Evolutionary conservation across 2,329 filamentous ascomycete species (phyloP), one percentile per base, ranked within the genome.

Genomic region (Orbilia quercus): DNA sequence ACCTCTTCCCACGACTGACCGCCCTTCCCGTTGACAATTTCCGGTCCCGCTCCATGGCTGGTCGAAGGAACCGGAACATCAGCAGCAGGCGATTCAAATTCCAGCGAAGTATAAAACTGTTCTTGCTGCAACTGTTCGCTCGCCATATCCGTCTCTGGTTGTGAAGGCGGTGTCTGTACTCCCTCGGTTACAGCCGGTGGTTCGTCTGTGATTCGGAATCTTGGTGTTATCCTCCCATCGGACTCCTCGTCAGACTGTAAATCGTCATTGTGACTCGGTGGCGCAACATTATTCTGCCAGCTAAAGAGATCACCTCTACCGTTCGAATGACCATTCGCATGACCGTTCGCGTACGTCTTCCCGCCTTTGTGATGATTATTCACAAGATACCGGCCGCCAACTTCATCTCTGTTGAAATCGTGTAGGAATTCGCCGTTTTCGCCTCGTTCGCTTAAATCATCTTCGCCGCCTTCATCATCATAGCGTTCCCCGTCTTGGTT

Each of bases 1-100:
- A 71, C 47, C n/a, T 71, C 66, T 36, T 71, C 66, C 66, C 66
- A 71, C 14, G 58, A 58, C 40, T 71, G 66, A 1, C 38, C 28
- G 1, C 48, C 38, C 4, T 57, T 48, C 7, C 38, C 45, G 2
- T 44, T 42, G 16, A 57, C 45, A 6, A 53, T n/a, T 9, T 64
- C 58, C 4, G 23, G 45, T 11, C 58, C 66, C 14, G 47, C 42
- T 7, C 66, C 58, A 47, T 53, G 58, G 9, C 40, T 40, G 2
- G 58, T 47, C 7, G 50, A 57, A 2, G 66, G 66, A 7, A 48
- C 28, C 4, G 44, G 50, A 12, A 18, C 28, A 20, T 71, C 58
- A 2, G 18, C 66, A 6, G 36, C 53, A 4, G 66, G 66, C 2
- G 48, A 14, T 18, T 63, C 66, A 40, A 69, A 69, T 18, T 71